Percentiles rank a stretch among this genome's conserved stretches.
Conservation (phyloP, 768 basidiomycete genomes). For the Tulasnella sp. region DNA sequence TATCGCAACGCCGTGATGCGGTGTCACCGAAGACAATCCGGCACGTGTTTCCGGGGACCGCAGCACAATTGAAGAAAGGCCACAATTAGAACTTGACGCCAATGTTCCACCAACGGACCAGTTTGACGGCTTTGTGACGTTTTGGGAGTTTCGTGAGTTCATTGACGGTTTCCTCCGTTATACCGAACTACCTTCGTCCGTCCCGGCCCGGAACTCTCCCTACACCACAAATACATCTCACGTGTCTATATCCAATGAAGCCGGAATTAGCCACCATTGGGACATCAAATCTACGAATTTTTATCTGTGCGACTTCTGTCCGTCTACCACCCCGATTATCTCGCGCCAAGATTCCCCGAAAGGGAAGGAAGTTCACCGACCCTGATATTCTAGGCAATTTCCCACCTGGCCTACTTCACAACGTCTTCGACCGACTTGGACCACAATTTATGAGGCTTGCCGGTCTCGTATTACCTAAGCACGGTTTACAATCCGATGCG, state of each 20-base stretch:
- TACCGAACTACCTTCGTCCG: neutral
- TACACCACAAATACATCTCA: neutral
- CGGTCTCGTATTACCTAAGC: neutral
- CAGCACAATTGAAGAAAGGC: neutral
- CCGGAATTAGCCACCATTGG: neutral
- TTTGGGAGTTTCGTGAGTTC: neutral
- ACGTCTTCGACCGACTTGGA: neutral
- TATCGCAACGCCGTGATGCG: neutral
- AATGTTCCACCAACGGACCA: neutral
- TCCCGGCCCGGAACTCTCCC: neutral
- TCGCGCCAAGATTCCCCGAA: conserved; percentile 18
- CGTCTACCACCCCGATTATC: neutral
- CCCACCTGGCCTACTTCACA: neutral
- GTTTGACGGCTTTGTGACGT: neutral
- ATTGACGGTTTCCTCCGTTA: neutral
- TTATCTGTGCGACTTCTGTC: neutral
- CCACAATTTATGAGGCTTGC: neutral
- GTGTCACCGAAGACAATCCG: neutral
- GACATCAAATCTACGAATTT: neutral
- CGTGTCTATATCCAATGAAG: neutral
- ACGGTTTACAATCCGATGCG: neutral
- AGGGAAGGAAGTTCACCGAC: neutral
- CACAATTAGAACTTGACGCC: neutral
- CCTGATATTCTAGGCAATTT: neutral
- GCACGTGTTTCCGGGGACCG: neutral